Evolutionary conservation across 805 yeast species (phyloP).

Genomic region (Tetrapisispora iriomotensis): DNA sequence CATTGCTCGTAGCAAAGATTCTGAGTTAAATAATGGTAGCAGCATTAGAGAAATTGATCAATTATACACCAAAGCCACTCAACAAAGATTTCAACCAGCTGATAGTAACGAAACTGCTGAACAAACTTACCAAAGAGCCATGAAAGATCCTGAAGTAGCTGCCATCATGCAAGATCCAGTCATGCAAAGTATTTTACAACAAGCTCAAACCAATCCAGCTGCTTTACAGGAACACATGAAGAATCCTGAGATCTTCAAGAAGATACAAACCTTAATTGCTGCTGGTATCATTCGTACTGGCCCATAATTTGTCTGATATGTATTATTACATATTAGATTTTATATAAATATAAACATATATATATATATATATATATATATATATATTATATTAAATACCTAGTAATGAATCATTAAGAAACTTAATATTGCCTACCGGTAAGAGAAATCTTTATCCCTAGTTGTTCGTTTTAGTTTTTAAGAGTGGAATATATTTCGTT

Average conservation of each 20-base stretch:
- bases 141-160: constrained; percentile 90
- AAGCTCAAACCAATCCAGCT: constrained; percentile 91
- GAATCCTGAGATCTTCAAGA: constrained; percentile 84
- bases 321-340: too few relatives aligned
- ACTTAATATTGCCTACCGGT: too few relatives aligned
- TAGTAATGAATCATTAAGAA: too few relatives aligned
- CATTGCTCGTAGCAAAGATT: constrained; percentile 67
- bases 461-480: too few relatives aligned
- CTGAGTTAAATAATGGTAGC: constrained; percentile 49
- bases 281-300: constrained; percentile 95
- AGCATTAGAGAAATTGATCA: constrained; percentile 71
- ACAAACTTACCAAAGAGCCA: constrained; percentile 82
- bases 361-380: too few relatives aligned
- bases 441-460: too few relatives aligned
- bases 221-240: constrained; percentile 96
- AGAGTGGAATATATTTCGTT: too few relatives aligned
- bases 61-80: constrained; percentile 63
- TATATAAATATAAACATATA: too few relatives aligned
- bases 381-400: too few relatives aligned
- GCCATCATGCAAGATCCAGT: constrained; percentile 86
- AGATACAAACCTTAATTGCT: constrained; percentile 81
- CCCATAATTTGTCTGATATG: constrained; percentile 25
- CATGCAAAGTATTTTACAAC: constrained; percentile 89
- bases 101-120: constrained; percentile 85
- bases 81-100: constrained; percentile 69